These are phyloP conservation scores for Nakaseomyces glabratus DNA, from an alignment of 1,139 yeast genomes.

Conservation along the genomic window DNA sequence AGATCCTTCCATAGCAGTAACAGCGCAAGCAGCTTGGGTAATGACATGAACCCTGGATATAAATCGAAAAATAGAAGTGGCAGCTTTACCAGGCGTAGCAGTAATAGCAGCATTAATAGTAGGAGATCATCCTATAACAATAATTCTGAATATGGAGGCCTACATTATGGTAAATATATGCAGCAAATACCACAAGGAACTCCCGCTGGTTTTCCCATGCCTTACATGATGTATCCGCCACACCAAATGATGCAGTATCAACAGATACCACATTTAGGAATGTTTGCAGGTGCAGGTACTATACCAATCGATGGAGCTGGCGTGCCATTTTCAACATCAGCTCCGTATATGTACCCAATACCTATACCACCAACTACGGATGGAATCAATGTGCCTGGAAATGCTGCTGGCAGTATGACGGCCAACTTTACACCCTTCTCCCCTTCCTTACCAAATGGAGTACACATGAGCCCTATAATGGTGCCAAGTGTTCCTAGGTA, in stretches of 20 bases:
- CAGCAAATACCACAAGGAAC: background rate
- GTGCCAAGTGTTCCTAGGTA: slow-evolving; percentile 1
- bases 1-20: slow-evolving; percentile 4
- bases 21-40: slow-evolving; percentile 2
- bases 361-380: background rate
- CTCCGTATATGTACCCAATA: slow-evolving; percentile 1
- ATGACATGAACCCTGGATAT: background rate
- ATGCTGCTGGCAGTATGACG: slow-evolving; percentile 6
- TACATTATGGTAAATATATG: slow-evolving; percentile 1
- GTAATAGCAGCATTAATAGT: slow-evolving; percentile 3
- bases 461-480: slow-evolving; percentile 2
- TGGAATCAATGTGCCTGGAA: slow-evolving; percentile 1
- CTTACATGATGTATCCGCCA: slow-evolving; percentile 16
- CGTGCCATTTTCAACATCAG: background rate
- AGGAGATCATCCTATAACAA: slow-evolving; percentile 7
- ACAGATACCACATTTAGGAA: slow-evolving; percentile 2
- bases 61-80: slow-evolving; percentile 5
- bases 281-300: background rate
- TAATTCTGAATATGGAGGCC: slow-evolving; percentile 3
- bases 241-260: slow-evolving; percentile 2
- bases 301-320: slow-evolving; percentile 2
- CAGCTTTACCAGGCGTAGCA: slow-evolving; percentile 4
- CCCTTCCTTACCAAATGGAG: background rate
- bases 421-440: background rate
- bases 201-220: slow-evolving; percentile 10